A percentile compares a stretch with the other conserved stretches of the same genome.
Conservation (phyloP, 108 stramenopile genomes). For the Fragilaria radians region DNA sequence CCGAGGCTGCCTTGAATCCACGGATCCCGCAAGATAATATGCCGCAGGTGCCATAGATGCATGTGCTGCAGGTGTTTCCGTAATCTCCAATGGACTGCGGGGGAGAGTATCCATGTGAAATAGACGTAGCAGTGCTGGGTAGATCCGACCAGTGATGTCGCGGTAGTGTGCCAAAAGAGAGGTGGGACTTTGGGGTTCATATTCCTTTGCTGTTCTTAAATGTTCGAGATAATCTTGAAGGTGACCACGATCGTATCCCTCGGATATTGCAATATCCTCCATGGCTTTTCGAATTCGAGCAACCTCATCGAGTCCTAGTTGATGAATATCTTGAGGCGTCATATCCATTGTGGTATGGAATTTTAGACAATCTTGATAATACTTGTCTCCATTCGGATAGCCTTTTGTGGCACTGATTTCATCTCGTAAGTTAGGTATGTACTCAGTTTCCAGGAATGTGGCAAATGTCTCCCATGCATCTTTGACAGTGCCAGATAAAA, state of each 20-base stretch:
- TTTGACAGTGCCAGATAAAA: slow-evolving; percentile 5
- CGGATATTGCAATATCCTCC: slow-evolving; percentile 29
- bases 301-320: slow-evolving; percentile 45
- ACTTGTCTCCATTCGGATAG: slow-evolving; percentile 39
- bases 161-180: slow-evolving; percentile 39
- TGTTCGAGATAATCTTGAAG: slow-evolving; percentile 40
- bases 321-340: slow-evolving; percentile 46
- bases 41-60: slow-evolving; percentile 43
- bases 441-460: slow-evolving; percentile 37
- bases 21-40: slow-evolving; percentile 40
- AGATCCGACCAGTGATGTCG: slow-evolving; percentile 33
- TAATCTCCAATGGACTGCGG: slow-evolving; percentile 28
- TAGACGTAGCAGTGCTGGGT: slow-evolving; percentile 34
- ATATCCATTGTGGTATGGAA: slow-evolving; percentile 56
- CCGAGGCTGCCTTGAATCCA: slow-evolving; percentile 20
- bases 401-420: slow-evolving; percentile 41
- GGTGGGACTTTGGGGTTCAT: slow-evolving; percentile 23
- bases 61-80: slow-evolving; percentile 28
- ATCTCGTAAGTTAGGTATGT: slow-evolving; percentile 35
- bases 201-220: slow-evolving; percentile 30
- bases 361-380: slow-evolving; percentile 38
- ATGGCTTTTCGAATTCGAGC: slow-evolving; percentile 29
- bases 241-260: slow-evolving; percentile 35
- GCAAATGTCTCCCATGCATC: slow-evolving; percentile 23
- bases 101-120: slow-evolving; percentile 42